phyloP scores from a whole-genome alignment of 2,329 filamentous ascomycete genomes.

The Colletotrichum orchidophilum region DNA sequence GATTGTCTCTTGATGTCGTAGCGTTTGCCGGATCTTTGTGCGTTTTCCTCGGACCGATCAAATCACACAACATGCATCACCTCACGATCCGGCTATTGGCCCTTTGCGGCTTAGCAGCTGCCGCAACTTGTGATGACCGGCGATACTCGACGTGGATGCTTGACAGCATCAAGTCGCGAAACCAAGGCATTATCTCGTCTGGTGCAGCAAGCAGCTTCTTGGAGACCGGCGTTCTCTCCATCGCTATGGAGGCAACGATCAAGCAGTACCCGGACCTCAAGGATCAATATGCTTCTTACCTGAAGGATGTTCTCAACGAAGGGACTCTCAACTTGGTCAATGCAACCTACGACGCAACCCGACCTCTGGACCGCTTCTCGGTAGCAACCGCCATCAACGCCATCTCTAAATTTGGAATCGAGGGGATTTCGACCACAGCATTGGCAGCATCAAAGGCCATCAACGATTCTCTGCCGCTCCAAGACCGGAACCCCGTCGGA shows the following conservation, averaged over 20 bases:
- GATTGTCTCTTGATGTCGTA: background rate
- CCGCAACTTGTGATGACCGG: background rate
- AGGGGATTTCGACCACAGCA: slow-evolving; percentile 13
- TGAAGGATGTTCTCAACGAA: slow-evolving; percentile 32
- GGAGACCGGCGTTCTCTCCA: slow-evolving; percentile 37
- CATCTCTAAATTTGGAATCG: slow-evolving; percentile 2
- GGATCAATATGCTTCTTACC: slow-evolving; percentile 23
- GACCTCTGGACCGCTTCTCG: slow-evolving; percentile 39
- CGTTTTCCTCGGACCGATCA: background rate
- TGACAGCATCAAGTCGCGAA: slow-evolving; percentile 38
- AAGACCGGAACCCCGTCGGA: slow-evolving; percentile 43
- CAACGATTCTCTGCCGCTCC: slow-evolving; percentile 35
- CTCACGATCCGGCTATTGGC: background rate
- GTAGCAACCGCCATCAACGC: slow-evolving; percentile 33
- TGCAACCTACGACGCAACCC: slow-evolving; percentile 25
- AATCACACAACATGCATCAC: background rate
- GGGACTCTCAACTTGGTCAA: slow-evolving; percentile 30
- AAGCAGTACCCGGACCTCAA: slow-evolving; percentile 30
- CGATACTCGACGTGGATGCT: slow-evolving; percentile 38
- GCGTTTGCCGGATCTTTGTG: background rate
- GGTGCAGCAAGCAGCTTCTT: slow-evolving; percentile 37
- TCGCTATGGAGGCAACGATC: slow-evolving; percentile 33
- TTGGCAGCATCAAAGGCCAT: slow-evolving; percentile 32
- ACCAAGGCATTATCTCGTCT: slow-evolving; percentile 36
- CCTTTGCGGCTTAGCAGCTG: background rate